A percentile compares a stretch with the other conserved stretches of the same genome.
Evolutionary conservation across 148 eudicot species (phyloP).

Genomic region (Spergularia bocconei): DNA sequence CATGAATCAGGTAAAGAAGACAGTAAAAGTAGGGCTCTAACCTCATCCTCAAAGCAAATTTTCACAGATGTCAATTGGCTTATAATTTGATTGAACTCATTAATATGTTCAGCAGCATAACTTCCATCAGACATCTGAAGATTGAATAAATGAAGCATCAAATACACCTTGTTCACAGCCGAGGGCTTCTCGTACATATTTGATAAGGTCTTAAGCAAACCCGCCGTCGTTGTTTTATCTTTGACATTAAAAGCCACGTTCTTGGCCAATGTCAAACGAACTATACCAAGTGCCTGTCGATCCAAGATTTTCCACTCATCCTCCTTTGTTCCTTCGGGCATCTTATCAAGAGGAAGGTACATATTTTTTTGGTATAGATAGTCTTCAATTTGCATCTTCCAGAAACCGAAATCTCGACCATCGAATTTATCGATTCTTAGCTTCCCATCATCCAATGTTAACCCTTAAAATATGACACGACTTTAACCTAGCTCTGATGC

Average conservation of each 20-base stretch:
- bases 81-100: too few relatives aligned
- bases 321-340: too few relatives aligned
- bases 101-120: too few relatives aligned
- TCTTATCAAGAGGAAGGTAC: too few relatives aligned
- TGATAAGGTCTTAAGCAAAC: background rate
- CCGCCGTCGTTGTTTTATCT: background rate
- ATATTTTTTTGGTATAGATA: background rate
- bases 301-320: too few relatives aligned
- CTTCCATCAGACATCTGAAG: too few relatives aligned
- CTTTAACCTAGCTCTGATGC: too few relatives aligned
- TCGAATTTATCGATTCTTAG: background rate
- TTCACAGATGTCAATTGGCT: too few relatives aligned
- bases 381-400: background rate
- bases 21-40: background rate
- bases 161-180: too few relatives aligned
- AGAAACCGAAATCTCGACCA: background rate
- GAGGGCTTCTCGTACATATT: too few relatives aligned
- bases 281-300: background rate
- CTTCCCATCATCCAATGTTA: background rate
- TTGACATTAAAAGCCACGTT: background rate
- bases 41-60: background rate
- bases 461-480: too few relatives aligned
- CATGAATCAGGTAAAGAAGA: background rate
- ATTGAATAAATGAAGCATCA: too few relatives aligned
- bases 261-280: background rate